Conservation (phyloP, 129 eudicot species). For the Gnaphalium uliginosum region DNA sequence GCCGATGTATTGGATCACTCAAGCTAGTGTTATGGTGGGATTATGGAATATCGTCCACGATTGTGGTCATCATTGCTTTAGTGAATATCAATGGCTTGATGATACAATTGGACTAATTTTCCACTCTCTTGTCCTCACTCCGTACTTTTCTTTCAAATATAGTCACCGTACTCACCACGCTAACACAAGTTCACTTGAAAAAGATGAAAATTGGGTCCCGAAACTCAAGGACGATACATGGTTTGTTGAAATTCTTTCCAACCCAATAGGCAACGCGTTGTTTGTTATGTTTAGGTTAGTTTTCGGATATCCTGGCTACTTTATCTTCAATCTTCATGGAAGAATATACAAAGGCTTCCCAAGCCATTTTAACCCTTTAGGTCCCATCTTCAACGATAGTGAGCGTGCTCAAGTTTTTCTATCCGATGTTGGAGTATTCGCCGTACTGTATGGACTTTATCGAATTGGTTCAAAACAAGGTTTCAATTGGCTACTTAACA, state of each 20-base stretch:
- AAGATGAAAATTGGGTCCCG: constrained; percentile 34
- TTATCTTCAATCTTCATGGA: constrained; percentile 47
- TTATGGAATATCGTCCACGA: constrained; percentile 42
- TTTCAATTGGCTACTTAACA: constrained; percentile 22
- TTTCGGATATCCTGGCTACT: constrained; percentile 50
- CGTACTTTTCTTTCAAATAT: constrained; percentile 41
- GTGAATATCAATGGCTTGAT: constrained; percentile 28
- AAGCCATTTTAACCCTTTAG: constrained; percentile 27
- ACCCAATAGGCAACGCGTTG: constrained; percentile 30
- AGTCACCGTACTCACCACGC: constrained; percentile 46
- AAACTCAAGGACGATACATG: constrained; percentile 23
- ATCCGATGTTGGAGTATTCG: constrained; percentile 28
- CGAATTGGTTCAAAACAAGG: constrained; percentile 11
- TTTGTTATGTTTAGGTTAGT: constrained; percentile 31
- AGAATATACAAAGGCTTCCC: constrained; percentile 35
- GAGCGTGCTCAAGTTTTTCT: constrained; percentile 26
- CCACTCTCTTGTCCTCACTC: constrained; percentile 33
- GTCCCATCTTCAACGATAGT: constrained; percentile 33
- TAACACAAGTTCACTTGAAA: constrained; percentile 42
- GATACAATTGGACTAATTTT: constrained; percentile 29
- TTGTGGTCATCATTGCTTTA: constrained; percentile 38
- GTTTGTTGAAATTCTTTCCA: constrained; percentile 27
- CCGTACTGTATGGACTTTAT: constrained; percentile 20
- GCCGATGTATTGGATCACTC: constrained; percentile 36
- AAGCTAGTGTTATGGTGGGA: constrained; percentile 31